phyloP scores from a whole-genome alignment of 495 filamentous ascomycete species.

The Lophiotrema nucula region DNA sequence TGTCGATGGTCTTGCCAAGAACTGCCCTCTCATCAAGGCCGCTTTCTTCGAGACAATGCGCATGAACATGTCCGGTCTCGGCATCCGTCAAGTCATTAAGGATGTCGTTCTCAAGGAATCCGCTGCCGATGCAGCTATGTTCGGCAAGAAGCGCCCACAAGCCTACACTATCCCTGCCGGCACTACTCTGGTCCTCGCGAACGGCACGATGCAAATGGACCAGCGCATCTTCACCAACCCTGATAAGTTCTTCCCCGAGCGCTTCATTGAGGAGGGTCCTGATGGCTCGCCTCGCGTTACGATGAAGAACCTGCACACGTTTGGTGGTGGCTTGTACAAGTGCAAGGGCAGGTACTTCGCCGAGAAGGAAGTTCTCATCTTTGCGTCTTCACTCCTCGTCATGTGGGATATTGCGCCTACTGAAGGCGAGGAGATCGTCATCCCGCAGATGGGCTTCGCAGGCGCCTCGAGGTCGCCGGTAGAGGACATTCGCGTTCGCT shows the following conservation, averaged over 20 bases:
- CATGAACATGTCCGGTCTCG: conserved; percentile 22
- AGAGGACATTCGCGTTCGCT: conserved; percentile 10
- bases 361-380: conserved; percentile 23
- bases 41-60: conserved; percentile 22
- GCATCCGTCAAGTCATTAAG: conserved; percentile 17
- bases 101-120: conserved; percentile 9
- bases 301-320: conserved; percentile 18
- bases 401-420: conserved; percentile 19
- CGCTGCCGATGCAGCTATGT: conserved; percentile 7
- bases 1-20: conserved; percentile 15
- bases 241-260: conserved; percentile 8
- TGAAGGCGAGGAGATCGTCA: conserved; percentile 2
- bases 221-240: conserved; percentile 17
- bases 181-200: conserved; percentile 10
- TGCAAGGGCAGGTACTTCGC: conserved; percentile 21
- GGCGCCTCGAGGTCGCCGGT: conserved; percentile 8
- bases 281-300: conserved; percentile 1
- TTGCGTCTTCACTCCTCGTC: conserved; percentile 9
- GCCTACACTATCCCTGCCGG: conserved; percentile 17
- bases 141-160: conserved; percentile 19
- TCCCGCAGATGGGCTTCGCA: conserved; percentile 11
- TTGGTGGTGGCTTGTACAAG: conserved; percentile 19
- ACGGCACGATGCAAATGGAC: conserved; percentile 22
- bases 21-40: conserved; percentile 18
- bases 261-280: conserved; percentile 10